Percentiles rank a stretch among this genome's conserved stretches.
These are phyloP conservation scores for Aurinia saxatilis DNA, from an alignment of 345 rosid genomes.

Conservation along the genomic window DNA sequence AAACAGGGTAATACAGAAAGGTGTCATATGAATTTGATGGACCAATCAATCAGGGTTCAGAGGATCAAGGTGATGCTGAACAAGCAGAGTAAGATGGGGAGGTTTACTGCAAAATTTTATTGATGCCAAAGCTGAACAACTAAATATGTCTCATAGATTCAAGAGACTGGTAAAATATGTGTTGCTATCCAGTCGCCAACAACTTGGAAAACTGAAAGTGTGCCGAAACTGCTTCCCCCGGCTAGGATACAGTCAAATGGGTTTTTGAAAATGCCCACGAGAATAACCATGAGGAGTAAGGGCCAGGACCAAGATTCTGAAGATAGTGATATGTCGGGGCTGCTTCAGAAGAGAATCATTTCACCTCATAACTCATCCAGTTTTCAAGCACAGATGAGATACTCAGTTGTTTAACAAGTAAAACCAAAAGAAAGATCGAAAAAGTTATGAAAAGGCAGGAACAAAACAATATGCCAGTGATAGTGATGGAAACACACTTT, in stretches of 20 bases:
- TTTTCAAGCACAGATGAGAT: conserved; percentile 51
- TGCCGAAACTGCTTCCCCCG: conserved; percentile 32
- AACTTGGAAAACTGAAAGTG: conserved; percentile 30
- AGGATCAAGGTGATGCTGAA: conserved; percentile 90
- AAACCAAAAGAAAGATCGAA: conserved; percentile 65
- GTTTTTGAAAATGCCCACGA: conserved; percentile 29
- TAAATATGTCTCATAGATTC: conserved; percentile 33
- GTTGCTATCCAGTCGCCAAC: conserved; percentile 30
- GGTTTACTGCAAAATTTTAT: conserved; percentile 40
- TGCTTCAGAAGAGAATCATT: conserved; percentile 31
- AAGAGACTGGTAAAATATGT: conserved; percentile 38
- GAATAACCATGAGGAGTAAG: conserved; percentile 35
- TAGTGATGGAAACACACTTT: conserved; percentile 32
- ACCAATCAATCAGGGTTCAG: conserved; percentile 82
- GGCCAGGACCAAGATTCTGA: conserved; percentile 45
- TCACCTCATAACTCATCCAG: conserved; percentile 32
- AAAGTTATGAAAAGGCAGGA: conserved; percentile 48
- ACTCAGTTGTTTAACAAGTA: conserved; percentile 55
- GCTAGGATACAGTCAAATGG: conserved; percentile 29
- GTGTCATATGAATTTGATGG: conserved; percentile 43
- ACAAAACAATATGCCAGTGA: conserved; percentile 32
- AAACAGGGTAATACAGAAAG: conserved; percentile 28
- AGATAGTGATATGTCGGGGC: conserved; percentile 40
- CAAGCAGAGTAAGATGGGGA: conserved; percentile 49
- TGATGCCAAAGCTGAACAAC: conserved; percentile 34